phyloP scores from a whole-genome alignment of 106 monocot species.

The Dioscorea dumetorum region DNA sequence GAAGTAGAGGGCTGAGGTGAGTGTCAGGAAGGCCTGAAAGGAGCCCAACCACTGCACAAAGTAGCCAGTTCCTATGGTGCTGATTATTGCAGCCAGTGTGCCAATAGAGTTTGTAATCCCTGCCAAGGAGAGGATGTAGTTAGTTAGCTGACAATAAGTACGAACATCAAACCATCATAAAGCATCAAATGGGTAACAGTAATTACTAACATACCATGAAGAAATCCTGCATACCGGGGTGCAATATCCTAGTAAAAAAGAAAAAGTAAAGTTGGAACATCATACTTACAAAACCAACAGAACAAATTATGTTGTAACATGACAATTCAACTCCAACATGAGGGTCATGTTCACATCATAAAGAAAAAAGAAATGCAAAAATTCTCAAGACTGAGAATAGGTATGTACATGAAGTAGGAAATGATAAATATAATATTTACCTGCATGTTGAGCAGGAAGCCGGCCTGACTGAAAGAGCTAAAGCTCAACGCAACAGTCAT shows the following conservation, averaged over 20 bases:
- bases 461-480: constrained; percentile 94
- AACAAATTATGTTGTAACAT: too few species aligned
- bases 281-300: too few species aligned
- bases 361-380: too few species aligned
- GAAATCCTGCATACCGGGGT: constrained; percentile 76
- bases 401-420: neutral
- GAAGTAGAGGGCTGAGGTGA: constrained; percentile 76
- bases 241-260: constrained; percentile 64
- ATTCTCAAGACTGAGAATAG: too few species aligned
- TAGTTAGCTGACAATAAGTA: neutral
- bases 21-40: constrained; percentile 82
- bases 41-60: constrained; percentile 93
- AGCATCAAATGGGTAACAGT: neutral
- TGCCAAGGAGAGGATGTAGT: constrained; percentile 13
- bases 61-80: constrained; percentile 86
- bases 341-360: too few species aligned
- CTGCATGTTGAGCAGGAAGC: constrained; percentile 89
- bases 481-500: constrained; percentile 80
- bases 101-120: constrained; percentile 72
- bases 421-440: constrained; percentile 18
- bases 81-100: constrained; percentile 76
- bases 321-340: too few species aligned
- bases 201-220: constrained; percentile 54
- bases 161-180: neutral
- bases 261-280: neutral